Percentiles rank a stretch among this genome's conserved stretches.
Evolutionary conservation across 208 protist genomes (phyloP).

Genomic region (Leishmania guyanensis): DNA sequence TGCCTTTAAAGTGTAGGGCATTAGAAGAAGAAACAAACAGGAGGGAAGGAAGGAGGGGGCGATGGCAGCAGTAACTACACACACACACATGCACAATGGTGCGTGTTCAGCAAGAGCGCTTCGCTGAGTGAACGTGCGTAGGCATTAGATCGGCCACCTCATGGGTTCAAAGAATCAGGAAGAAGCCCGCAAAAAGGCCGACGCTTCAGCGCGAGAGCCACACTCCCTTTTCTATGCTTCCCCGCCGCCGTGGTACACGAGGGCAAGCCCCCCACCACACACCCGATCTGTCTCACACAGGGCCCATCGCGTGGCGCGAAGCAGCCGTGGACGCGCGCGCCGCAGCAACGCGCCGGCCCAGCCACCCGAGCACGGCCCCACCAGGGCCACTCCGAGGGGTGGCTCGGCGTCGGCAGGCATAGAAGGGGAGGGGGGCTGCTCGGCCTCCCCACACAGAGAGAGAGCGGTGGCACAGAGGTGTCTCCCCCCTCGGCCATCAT

Average conservation of each 20-base stretch:
- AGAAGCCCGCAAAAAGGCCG: neutral
- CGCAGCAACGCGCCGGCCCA: neutral
- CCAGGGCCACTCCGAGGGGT: neutral
- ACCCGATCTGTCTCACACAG: neutral
- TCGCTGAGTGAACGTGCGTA: neutral
- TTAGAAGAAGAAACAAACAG: neutral
- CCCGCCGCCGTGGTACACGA: neutral
- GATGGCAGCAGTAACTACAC: neutral
- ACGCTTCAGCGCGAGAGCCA: neutral
- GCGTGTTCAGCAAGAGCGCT: neutral
- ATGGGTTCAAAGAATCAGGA: neutral
- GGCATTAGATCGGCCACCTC: neutral
- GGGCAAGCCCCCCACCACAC: neutral
- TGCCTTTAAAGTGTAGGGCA: too few relatives aligned
- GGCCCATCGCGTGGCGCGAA: neutral
- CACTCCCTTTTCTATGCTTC: too few relatives aligned
- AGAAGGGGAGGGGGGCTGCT: neutral
- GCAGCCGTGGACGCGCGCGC: neutral
- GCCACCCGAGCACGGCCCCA: too few relatives aligned
- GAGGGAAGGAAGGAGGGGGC: neutral
- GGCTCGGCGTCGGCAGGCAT: neutral
- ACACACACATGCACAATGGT: neutral
- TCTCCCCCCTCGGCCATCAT: neutral
- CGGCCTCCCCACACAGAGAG: neutral
- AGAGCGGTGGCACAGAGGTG: neutral